Evolutionary conservation across 169 alveolate species (phyloP), one percentile per base, ranked within the genome.

Genomic region (Cryptosporidium viatorum): DNA sequence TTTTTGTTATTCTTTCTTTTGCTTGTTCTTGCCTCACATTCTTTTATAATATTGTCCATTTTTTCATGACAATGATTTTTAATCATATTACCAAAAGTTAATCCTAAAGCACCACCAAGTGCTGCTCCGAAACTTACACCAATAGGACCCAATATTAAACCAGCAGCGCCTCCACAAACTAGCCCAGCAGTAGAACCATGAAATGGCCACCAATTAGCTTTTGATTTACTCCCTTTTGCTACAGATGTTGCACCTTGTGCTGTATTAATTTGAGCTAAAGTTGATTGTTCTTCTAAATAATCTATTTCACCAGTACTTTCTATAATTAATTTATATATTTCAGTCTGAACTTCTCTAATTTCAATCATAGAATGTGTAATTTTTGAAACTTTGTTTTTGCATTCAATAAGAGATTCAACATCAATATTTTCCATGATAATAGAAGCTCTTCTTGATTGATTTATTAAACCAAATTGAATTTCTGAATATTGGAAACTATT

Each of bases 151-250:
- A 80, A 62, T 1, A 65, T 41, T 41, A 80, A 21, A 4, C 89
- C 89, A 59, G 89, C 89, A 60, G 89, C 89, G 12, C 89, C 74
- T 1, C 89, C 89, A 59, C 89, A 80, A 21, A 80, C 59, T 29
- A 80, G 39, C 0, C 89, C 89, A 35, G 89, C 89, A 80, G 89
- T 80, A 39, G 89, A 80, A 39, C 89, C 89, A n/a, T 80, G 89
- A 80, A 80, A 62, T 62, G 89, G 89, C 89, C 89, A 80, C 89
- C 89, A 80, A 14, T 67, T 80, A 23, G 89, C 51, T 26, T 80
- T 80, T 12, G 59, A 60, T 62, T 80, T 80, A 48, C 89, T 39
- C 9, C 89, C 89, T 62, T 80, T 37, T 80, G 89, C 89, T 1
- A 80, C 75, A 43, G 50, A 80, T 31, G 70, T 23, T 10, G 65